Evolutionary conservation across 129 eudicot species (phyloP).

Genomic region (Tanacetum coccineum): DNA sequence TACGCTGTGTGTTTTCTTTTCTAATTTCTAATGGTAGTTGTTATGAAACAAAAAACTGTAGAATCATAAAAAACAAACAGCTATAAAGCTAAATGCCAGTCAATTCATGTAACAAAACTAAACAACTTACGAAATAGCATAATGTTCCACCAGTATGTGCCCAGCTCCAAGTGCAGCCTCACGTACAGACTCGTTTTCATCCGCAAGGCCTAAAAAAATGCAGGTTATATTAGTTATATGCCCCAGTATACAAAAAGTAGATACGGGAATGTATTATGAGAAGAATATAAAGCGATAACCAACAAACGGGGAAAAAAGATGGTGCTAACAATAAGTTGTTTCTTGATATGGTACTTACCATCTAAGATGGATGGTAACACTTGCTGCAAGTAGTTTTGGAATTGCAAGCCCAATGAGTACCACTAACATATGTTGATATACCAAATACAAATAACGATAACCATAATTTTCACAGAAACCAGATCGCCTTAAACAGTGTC

Average conservation of each 20-base stretch:
- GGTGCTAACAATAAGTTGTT: neutral
- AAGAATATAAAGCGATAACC: neutral
- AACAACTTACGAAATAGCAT: conserved; percentile 76
- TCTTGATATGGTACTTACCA: conserved; percentile 41
- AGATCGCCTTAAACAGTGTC: conserved; percentile 73
- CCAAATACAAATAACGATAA: neutral
- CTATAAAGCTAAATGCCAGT: neutral
- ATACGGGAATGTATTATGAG: too few species aligned
- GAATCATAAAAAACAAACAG: neutral
- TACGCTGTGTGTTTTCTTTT: neutral
- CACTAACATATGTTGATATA: neutral
- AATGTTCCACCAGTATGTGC: conserved; percentile 97
- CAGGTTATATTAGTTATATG: neutral
- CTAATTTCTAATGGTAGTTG: neutral
- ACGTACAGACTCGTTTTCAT: conserved; percentile 97
- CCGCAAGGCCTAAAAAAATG: conserved; percentile 75
- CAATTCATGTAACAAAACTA: neutral
- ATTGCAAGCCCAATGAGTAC: conserved; percentile 62
- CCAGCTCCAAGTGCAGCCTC: conserved; percentile 99
- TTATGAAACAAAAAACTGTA: neutral
- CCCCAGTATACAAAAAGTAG: neutral
- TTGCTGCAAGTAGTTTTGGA: conserved; percentile 88
- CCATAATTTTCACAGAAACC: neutral
- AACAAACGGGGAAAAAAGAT: neutral
- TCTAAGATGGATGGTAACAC: conserved; percentile 93